Base-by-base conservation (phyloP, 192 early-diverging fungal species). In the Spizellomyces sp. region DNA sequence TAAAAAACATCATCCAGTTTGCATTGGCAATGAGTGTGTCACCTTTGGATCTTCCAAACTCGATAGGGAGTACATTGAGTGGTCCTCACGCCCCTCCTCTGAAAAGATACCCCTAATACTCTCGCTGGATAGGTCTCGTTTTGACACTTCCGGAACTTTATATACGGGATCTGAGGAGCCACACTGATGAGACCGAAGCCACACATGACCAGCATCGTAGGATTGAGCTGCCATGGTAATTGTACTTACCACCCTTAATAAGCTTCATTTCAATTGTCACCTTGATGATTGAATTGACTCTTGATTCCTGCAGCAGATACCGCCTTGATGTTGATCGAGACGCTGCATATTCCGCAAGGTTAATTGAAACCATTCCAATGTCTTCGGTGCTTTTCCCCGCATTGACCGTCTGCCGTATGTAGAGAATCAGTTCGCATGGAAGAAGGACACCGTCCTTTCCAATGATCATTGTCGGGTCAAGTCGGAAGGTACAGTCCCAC, bases 261-360 rank as follows among this genome's bases (percentile, higher is more conserved):
- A 75, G 65, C 56, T 64, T 58, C 75, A 80, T 77, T 14, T 58
- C 47, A 8, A 80, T 44, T 3, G 75, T 73, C 44, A 78, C 71
- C 59, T 56, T 59, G 12, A 74, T 15, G 10, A 81, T 70, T 0
- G 73, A 75, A 45, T 81, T 81, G 7, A 77, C 70, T 27, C 73
- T 21, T 9, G 76, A 43, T n/a, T 78, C 76, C 47, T 81, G 74
- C 58, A 81, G 52, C 57, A 81, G 54, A 64, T 75, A 77, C 46
- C 71, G 83, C 52, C 90, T 76, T 48, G 89, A 79, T 58, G 88
- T 89, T 15, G 86, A 45, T 42, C 21, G 80, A 52, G 83, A 64
- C 27, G 86, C 82, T 48, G 81, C 82, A 72, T 89, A 92, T 71
- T 94, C 91, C 8, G 93, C 85, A n/a, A 96, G 80, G 77, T 93